Evolutionary conservation across 768 basidiomycete species (phyloP).

Genomic region (Trametes elegans): DNA sequence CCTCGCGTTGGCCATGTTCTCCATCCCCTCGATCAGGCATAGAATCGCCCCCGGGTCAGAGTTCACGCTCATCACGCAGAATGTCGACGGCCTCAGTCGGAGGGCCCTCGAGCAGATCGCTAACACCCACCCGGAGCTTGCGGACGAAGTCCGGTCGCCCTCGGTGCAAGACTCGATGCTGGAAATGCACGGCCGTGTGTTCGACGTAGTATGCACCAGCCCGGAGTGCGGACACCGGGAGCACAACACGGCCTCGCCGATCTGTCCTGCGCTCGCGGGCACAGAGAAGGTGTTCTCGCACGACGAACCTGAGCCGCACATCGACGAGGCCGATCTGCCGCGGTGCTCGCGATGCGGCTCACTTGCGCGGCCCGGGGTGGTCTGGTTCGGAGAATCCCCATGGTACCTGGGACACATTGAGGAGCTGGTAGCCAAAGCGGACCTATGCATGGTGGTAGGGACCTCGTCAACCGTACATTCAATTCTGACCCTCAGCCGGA

Average conservation of each 20-base stretch:
- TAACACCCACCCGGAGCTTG: neutral
- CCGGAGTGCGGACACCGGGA: conserved; percentile 39
- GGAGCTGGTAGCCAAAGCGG: conserved; percentile 27
- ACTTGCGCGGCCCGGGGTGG: conserved; percentile 38
- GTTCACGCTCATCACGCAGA: conserved; percentile 58
- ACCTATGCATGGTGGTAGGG: conserved; percentile 39
- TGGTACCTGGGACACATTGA: conserved; percentile 30
- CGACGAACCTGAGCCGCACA: conserved; percentile 30
- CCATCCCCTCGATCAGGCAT: conserved; percentile 37
- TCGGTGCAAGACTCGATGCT: conserved; percentile 25
- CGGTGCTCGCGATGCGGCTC: conserved; percentile 31
- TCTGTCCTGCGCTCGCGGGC: conserved; percentile 22
- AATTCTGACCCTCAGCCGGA: neutral
- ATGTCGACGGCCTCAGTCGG: conserved; percentile 55
- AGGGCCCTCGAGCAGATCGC: conserved; percentile 35
- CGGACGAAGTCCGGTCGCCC: conserved; percentile 1
- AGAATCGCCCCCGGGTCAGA: conserved; percentile 40
- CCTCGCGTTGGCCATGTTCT: conserved; percentile 44
- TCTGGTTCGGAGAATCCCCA: conserved; percentile 42
- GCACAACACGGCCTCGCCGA: conserved; percentile 30
- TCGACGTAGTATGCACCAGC: conserved; percentile 51
- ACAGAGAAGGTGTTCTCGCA: conserved; percentile 29
- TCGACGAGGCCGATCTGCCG: conserved; percentile 30
- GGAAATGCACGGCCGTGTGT: conserved; percentile 64
- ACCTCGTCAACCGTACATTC: conserved; percentile 38